Base-by-base conservation (phyloP, 345 rosid genomes). In the Gossypium arboreum region DNA sequence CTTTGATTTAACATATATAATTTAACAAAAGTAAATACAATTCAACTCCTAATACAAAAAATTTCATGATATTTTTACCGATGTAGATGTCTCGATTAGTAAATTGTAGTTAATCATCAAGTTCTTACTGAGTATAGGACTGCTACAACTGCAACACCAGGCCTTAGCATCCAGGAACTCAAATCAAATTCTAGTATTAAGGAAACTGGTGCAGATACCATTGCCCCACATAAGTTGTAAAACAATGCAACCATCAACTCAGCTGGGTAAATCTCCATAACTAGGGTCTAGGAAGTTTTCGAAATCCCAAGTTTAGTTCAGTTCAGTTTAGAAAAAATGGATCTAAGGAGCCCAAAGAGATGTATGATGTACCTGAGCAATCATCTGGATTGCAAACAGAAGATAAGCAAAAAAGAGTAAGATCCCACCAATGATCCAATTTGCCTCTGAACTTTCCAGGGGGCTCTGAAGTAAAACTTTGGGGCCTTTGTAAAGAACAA, bases 321-420 rank as follows among this genome's bases (percentile, higher is more conserved):
- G 39, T 29, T 29, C 39, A 29, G 39, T 29, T 29, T 4, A 3
- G 39, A 29, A 29, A 29, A 29, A 29, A 29, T 29, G 39, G 6
- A 29, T 29, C 39, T 29, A 29, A 29, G 39, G 6, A 29, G 39
- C 39, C 39, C 4, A 3, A 29, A 4, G 39, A 29, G 39, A 29
- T 29, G 39, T 0, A 0, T 29, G 39, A 29, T 24, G 25, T 81
- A 94, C 98, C 97, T 86, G 92, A 82, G 92, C 88, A 76, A 94
- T 91, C 83, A 88, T 90, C 94, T 92, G 91, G 9, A 94, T 57
- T 3, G 98, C 90, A 70, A 83, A 74, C 4, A 86, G 80, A 29
- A 90, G 80, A 56, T 90, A 90, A 73, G 87, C 94, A 7, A 82
- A 86, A 0, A 90, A 71, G 48, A 94, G 89, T 24, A 91, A 84